Evolutionary conservation across 164 flowering plant genomes (phyloP), one percentile per base, ranked within the genome.

Genomic region (Macadamia tetraphylla): DNA sequence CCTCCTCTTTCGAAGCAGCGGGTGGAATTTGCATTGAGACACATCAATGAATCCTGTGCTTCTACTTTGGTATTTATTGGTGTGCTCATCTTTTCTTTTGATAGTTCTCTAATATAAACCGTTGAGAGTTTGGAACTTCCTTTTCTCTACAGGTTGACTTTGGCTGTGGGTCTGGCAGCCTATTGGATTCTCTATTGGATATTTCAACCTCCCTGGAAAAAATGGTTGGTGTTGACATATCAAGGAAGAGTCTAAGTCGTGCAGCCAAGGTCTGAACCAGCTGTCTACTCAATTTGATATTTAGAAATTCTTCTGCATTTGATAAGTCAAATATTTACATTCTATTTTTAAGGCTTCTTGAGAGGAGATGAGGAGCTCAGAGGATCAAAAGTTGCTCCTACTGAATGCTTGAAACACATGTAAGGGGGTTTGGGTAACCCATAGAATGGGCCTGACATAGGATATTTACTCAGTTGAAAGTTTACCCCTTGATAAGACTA

Each of bases 1-100:
- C 99, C 99, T 67, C 94, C 99, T 59, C 84, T 95, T 48, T 89
- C 99, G 58, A 95, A 89, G 80, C 99, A 95, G 72, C 88, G 99
- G 58, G 91, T 95, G 73, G 97, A 88, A 68, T 95, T 74, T 78
- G 97, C 98, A 23, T 46, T 89, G 75, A 83, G 79, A 60, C 86
- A 84, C 71, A 92, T 95, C 23, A 80, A 70, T 76, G 86, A 86
- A 73, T 89, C 92, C 52, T 64, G 71, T 67, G 99, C 98, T 69
- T 63, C 81, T 63, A 83, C 81, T 56, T 82, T 95, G 94, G 99
- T 92, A 87, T 53, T 49, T 61, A 23, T 15, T 18, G 14, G 46
- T 35, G 55, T 60, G 18, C 53, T 29, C 14, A 55, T 52, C 18
- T 56, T 1, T 60, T 58, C 9, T 70, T 9, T 32, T 17, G n/a